Percentiles rank a stretch among this genome's conserved stretches.
These are phyloP conservation scores for Colletotrichum horii DNA, from an alignment of 2,329 filamentous ascomycete genomes.

Conservation along the genomic window DNA sequence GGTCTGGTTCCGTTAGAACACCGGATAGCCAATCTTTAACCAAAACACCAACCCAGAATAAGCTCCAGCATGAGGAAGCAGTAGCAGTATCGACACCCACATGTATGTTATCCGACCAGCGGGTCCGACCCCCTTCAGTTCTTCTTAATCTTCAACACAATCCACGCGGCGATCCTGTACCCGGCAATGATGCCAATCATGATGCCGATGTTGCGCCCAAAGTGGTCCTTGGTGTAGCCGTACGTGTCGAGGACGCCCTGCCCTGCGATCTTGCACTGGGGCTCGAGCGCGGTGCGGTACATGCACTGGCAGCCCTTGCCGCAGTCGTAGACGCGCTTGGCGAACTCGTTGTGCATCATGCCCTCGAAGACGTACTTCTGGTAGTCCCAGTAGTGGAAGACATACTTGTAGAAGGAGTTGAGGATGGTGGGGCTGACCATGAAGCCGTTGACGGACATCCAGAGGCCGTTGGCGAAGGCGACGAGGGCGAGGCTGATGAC, in stretches of 20 bases:
- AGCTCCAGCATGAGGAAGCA: background rate
- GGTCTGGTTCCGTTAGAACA: background rate
- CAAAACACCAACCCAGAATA: background rate
- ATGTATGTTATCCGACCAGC: background rate
- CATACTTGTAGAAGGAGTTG: conserved; percentile 86
- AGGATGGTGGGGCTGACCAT: conserved; percentile 74
- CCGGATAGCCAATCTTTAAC: background rate
- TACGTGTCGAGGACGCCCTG: conserved; percentile 73
- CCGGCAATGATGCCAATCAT: conserved; percentile 77
- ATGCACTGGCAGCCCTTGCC: conserved; percentile 67
- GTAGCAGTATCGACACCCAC: background rate
- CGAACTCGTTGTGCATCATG: conserved; percentile 93
- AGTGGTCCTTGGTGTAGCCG: conserved; percentile 68
- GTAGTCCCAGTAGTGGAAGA: conserved; percentile 89
- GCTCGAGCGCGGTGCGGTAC: conserved; percentile 67
- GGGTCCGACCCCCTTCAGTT: background rate
- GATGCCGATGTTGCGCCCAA: conserved; percentile 77
- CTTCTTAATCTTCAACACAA: conserved; percentile 50
- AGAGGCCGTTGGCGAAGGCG: conserved; percentile 86
- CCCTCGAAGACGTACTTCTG: conserved; percentile 87
- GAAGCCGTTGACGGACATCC: conserved; percentile 88
- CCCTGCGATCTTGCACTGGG: conserved; percentile 73
- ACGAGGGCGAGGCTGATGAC: conserved; percentile 80
- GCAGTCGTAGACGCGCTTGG: conserved; percentile 67
- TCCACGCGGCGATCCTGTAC: conserved; percentile 73